These are phyloP conservation scores for Paraconiothyrium brasiliense DNA, from an alignment of 2,329 filamentous ascomycete genomes.

Conservation along the genomic window DNA sequence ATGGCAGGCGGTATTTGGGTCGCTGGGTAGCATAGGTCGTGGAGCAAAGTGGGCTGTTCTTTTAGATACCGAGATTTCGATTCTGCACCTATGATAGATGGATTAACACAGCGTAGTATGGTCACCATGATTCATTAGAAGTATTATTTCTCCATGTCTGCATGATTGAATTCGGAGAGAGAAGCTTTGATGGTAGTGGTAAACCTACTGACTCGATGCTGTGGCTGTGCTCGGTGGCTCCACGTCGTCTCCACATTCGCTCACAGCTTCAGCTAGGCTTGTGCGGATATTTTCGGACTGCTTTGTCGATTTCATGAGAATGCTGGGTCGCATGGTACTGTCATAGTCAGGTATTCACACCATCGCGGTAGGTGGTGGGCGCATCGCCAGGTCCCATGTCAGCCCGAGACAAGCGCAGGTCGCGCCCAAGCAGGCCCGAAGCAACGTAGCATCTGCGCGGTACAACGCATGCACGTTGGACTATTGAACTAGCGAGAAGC, in stretches of 20 bases:
- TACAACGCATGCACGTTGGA: not conserved
- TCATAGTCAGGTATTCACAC: not conserved
- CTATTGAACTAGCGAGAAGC: not conserved
- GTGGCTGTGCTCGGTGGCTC: constrained; percentile 2
- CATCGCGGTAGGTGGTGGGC: not conserved
- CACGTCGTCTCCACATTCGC: not conserved
- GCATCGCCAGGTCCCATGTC: too few relatives aligned
- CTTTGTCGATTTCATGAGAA: not conserved
- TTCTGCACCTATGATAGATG: constrained; percentile 9
- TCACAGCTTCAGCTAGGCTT: not conserved
- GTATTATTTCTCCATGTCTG: not conserved
- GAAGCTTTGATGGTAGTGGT: too few relatives aligned
- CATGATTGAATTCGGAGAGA: not conserved
- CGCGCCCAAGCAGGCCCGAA: constrained; percentile 1
- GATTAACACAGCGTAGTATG: not conserved
- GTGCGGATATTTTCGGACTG: not conserved
- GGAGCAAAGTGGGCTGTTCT: constrained; percentile 12
- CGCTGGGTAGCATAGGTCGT: constrained; percentile 8
- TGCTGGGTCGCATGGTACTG: not conserved
- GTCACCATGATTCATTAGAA: not conserved
- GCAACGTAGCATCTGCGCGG: not conserved
- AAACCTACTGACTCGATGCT: not conserved
- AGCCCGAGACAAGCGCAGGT: constrained; percentile 1
- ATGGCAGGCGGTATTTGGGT: constrained; percentile 13
- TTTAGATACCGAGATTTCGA: constrained; percentile 15